These are phyloP conservation scores for Sideroxylon spinosum DNA, from an alignment of 179 eudicot genomes.

Conservation along the genomic window DNA sequence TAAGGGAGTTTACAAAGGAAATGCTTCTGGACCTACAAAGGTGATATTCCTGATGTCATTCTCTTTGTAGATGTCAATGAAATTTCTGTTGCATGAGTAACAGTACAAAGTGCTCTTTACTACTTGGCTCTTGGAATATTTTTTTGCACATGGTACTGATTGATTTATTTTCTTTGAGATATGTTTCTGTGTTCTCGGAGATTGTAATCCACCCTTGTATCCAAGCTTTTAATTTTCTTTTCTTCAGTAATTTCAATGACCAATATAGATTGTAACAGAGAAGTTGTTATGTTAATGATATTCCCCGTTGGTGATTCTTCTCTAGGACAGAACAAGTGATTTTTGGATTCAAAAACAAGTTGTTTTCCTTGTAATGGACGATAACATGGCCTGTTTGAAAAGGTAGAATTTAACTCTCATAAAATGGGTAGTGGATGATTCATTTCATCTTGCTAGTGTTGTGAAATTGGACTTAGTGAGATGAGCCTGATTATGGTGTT, in stretches of 20 bases:
- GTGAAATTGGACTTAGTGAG: background rate
- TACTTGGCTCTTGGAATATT: background rate
- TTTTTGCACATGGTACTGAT: background rate
- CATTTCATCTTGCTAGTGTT: background rate
- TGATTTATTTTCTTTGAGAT: background rate
- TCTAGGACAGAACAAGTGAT: background rate
- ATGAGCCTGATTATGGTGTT: no score
- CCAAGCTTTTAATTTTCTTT: background rate
- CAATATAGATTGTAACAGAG: background rate
- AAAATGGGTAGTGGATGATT: background rate
- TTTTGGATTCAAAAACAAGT: background rate
- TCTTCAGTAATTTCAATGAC: background rate
- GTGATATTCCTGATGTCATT: slow-evolving; percentile 25
- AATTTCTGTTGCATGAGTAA: slow-evolving; percentile 5
- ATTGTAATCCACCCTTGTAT: background rate
- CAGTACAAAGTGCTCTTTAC: background rate
- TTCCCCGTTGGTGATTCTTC: background rate
- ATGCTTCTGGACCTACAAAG: slow-evolving; percentile 87
- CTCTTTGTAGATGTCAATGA: background rate
- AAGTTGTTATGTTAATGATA: background rate
- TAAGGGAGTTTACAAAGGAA: slow-evolving; percentile 74
- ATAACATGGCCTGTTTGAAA: background rate
- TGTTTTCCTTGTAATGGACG: background rate
- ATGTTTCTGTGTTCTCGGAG: slow-evolving; percentile 3
- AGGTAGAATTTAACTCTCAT: background rate